Evolutionary conservation across 192 early-diverging fungal genomes (phyloP).

Genomic region (Physocladia obscura): DNA sequence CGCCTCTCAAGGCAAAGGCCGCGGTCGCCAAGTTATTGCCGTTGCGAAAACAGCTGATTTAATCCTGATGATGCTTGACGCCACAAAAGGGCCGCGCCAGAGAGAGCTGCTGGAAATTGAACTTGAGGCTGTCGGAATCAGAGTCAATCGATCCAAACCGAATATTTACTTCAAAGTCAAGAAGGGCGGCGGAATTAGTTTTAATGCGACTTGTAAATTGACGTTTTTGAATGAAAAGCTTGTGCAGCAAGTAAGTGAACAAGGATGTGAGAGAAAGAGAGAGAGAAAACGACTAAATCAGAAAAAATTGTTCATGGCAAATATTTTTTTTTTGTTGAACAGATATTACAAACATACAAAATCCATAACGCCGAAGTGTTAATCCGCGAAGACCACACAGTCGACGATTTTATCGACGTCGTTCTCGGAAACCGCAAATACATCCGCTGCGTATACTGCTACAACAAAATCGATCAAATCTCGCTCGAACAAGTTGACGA

Average conservation of each 20-base stretch:
- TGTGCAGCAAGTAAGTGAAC: conserved; percentile 63
- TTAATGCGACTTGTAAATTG: conserved; percentile 87
- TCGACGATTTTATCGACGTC: conserved; percentile 99
- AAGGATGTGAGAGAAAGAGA: too few relatives aligned
- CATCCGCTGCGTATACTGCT: conserved; percentile 87
- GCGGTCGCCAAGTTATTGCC: conserved; percentile 96
- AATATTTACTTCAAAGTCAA: conserved; percentile 99
- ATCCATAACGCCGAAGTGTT: conserved; percentile 98
- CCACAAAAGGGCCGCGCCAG: conserved; percentile 86
- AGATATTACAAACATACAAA: conserved; percentile 95
- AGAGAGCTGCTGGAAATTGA: conserved; percentile 83
- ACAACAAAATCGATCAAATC: conserved; percentile 96
- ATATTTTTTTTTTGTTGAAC: too few relatives aligned
- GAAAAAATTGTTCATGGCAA: neutral
- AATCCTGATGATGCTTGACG: conserved; percentile 97
- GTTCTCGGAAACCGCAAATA: conserved; percentile 97
- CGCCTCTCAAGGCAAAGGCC: conserved; percentile 94
- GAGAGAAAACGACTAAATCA: neutral
- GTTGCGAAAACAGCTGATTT: conserved; percentile 95
- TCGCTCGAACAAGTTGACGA: conserved; percentile 93
- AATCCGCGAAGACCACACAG: conserved; percentile 92
- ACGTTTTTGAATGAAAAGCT: conserved; percentile 85
- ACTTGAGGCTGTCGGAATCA: conserved; percentile 93
- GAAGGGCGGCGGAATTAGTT: conserved; percentile 94
- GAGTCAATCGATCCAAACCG: conserved; percentile 80